These are phyloP conservation scores for Penicillium expansum DNA, from an alignment of 2,329 filamentous ascomycete genomes.

Conservation along the genomic window DNA sequence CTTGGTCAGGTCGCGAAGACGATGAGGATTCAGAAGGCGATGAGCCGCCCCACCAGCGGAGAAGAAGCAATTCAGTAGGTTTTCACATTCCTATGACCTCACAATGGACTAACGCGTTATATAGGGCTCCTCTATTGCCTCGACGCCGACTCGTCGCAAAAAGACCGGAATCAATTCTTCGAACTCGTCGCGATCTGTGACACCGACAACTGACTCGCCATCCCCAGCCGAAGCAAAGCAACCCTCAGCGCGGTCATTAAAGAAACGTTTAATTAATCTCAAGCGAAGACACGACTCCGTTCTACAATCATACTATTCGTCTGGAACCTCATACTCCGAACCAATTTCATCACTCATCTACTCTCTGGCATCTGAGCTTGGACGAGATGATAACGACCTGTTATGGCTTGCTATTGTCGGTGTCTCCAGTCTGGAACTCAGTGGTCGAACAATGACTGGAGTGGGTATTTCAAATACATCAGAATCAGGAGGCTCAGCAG, in stretches of 20 bases:
- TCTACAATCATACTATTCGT: slow-evolving; percentile 77
- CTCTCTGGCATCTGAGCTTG: slow-evolving; percentile 88
- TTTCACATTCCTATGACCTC: not conserved
- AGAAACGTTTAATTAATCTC: slow-evolving; percentile 70
- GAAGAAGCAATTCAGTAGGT: slow-evolving; percentile 80
- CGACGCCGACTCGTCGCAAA: slow-evolving; percentile 43
- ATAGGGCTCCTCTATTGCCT: slow-evolving; percentile 42
- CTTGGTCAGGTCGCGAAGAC: slow-evolving; percentile 68
- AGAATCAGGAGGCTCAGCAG: slow-evolving; percentile 55
- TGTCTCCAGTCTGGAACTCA: slow-evolving; percentile 88
- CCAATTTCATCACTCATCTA: slow-evolving; percentile 94
- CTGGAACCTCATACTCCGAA: slow-evolving; percentile 88
- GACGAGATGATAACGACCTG: slow-evolving; percentile 93
- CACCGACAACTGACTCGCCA: slow-evolving; percentile 41
- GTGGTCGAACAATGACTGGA: slow-evolving; percentile 79
- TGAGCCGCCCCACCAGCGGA: slow-evolving; percentile 71
- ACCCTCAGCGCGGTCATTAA: slow-evolving; percentile 68
- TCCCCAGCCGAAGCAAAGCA: slow-evolving; percentile 50
- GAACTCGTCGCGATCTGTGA: slow-evolving; percentile 47
- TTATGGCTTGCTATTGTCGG: slow-evolving; percentile 95
- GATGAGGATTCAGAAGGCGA: slow-evolving; percentile 67
- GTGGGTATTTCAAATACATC: slow-evolving; percentile 62
- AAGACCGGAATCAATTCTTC: slow-evolving; percentile 42
- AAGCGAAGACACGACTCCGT: slow-evolving; percentile 73
- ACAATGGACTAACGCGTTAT: slow-evolving; percentile 14